phyloP scores from a whole-genome alignment of 2,329 filamentous ascomycete genomes.

The Tothia fuscella region DNA sequence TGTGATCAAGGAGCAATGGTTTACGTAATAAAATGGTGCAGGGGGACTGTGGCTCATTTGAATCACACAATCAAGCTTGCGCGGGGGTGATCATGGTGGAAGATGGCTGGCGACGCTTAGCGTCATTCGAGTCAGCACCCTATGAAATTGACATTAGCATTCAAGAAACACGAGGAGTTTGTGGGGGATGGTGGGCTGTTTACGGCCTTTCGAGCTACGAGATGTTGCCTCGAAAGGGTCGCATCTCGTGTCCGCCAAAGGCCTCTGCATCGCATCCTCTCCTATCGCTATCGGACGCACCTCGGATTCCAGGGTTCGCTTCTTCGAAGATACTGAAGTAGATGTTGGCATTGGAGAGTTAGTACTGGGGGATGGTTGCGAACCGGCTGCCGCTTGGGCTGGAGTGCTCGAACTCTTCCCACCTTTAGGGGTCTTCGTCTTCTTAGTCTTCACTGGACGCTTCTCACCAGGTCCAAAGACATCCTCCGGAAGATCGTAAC shows the following conservation, averaged over 20 bases:
- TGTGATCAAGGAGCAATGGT: neutral
- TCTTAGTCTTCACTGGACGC: conserved; percentile 31
- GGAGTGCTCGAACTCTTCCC: conserved; percentile 1
- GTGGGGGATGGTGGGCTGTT: conserved; percentile 2
- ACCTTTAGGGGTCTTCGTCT: conserved; percentile 22
- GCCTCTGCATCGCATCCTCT: conserved; percentile 5
- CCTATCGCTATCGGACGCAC: conserved; percentile 7
- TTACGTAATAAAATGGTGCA: neutral
- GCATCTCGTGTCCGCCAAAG: conserved; percentile 7
- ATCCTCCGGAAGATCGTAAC: conserved; percentile 78
- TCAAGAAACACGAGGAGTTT: neutral
- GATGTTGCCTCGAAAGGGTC: conserved; percentile 1
- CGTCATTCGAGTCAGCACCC: conserved; percentile 5
- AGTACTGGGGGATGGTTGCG: neutral
- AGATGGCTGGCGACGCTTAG: conserved; percentile 2
- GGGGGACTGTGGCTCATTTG: neutral
- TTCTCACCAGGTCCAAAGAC: conserved; percentile 72
- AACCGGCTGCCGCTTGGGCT: neutral
- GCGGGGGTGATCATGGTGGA: neutral
- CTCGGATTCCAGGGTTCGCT: conserved; percentile 5
- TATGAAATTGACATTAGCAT: neutral
- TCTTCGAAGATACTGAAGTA: neutral
- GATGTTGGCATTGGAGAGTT: neutral
- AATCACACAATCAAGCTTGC: neutral
- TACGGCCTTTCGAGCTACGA: conserved; percentile 6